These are phyloP conservation scores for Mycena sp. DNA, from an alignment of 1,284 basidiomycete genomes.

Conservation along the genomic window DNA sequence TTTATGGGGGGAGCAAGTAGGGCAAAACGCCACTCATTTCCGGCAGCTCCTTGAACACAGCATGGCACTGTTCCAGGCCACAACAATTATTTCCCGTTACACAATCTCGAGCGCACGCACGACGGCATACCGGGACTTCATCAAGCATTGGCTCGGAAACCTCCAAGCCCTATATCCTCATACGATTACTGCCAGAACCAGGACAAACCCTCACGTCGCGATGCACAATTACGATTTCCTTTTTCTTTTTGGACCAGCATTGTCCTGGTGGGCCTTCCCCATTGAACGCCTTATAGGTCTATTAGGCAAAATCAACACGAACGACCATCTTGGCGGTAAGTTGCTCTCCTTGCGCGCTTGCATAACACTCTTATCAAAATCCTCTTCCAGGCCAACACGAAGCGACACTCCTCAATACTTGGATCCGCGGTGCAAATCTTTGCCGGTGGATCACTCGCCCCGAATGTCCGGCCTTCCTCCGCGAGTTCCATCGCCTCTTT, in stretches of 20 bases:
- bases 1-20: constrained; percentile 35
- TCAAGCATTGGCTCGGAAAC: constrained; percentile 33
- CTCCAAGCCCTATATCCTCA: constrained; percentile 35
- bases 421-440: constrained; percentile 18
- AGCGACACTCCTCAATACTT: constrained; percentile 8
- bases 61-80: constrained; percentile 40
- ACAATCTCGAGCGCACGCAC: constrained; percentile 20
- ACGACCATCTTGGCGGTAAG: constrained; percentile 41
- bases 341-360: not conserved
- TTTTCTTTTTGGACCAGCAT: constrained; percentile 37
- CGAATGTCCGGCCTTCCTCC: constrained; percentile 6
- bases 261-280: constrained; percentile 11
- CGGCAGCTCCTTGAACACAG: constrained; percentile 35
- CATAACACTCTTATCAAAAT: not conserved
- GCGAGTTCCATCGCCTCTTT: constrained; percentile 12
- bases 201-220: constrained; percentile 36
- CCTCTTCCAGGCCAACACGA: constrained; percentile 14
- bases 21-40: constrained; percentile 7
- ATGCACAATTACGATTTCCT: constrained; percentile 47
- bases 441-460: constrained; percentile 16
- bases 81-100: constrained; percentile 23
- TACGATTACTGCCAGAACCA: constrained; percentile 17
- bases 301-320: constrained; percentile 1
- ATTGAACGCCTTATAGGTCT: constrained; percentile 4
- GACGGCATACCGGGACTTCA: constrained; percentile 23